These are phyloP conservation scores for Clonostachys chloroleuca DNA, from an alignment of 2,329 filamentous ascomycete genomes.

Conservation along the genomic window DNA sequence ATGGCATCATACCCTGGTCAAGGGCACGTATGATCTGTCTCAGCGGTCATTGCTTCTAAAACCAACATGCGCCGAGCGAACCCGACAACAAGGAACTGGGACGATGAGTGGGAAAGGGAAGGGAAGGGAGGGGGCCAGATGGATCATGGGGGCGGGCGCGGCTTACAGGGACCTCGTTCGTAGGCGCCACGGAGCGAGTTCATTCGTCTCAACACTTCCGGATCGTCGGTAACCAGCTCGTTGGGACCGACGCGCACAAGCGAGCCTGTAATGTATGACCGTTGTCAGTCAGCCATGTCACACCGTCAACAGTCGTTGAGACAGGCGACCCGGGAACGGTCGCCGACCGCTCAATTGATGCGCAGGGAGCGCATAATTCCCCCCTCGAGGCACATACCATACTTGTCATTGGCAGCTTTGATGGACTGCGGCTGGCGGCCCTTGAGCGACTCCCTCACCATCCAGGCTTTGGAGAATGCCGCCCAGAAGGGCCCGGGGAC, in stretches of 20 bases:
- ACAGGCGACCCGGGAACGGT: too few relatives aligned
- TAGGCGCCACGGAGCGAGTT: conserved; percentile 22
- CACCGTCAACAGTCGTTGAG: too few relatives aligned
- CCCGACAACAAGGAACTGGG: neutral
- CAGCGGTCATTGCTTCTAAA: too few relatives aligned
- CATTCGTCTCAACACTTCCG: conserved; percentile 24
- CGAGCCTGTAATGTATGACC: conserved; percentile 12
- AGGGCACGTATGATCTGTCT: too few relatives aligned
- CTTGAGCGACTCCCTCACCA: conserved; percentile 16
- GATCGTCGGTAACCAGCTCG: conserved; percentile 24
- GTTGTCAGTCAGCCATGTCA: too few relatives aligned
- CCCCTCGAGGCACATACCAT: conserved; percentile 9
- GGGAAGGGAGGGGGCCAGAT: too few relatives aligned
- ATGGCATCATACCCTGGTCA: conserved; percentile 30
- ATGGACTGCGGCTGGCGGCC: conserved; percentile 14
- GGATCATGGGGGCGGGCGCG: neutral
- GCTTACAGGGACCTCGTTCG: conserved; percentile 17
- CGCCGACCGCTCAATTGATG: too few relatives aligned
- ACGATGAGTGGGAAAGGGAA: neutral
- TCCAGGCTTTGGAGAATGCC: conserved; percentile 23
- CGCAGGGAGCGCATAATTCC: neutral
- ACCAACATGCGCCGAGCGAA: too few relatives aligned
- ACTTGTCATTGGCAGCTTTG: conserved; percentile 14
- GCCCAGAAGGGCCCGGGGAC: conserved; percentile 25
- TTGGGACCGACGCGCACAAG: conserved; percentile 28